Conservation (phyloP, 768 basidiomycete species). For the Pulveroboletus sp. region DNA sequence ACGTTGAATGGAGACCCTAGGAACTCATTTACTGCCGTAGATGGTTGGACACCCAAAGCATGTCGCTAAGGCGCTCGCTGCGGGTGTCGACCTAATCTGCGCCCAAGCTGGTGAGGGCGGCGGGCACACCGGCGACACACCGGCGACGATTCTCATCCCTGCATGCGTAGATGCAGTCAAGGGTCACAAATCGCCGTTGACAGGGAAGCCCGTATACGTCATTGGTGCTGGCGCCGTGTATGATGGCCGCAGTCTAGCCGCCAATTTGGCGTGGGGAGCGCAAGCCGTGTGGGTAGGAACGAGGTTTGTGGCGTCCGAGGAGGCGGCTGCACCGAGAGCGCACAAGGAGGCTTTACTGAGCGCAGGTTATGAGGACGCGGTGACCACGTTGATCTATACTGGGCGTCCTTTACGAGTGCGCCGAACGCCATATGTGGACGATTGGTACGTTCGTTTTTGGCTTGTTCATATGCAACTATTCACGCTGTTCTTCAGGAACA, state of each 20-base stretch:
- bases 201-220: slow-evolving; percentile 79
- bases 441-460: slow-evolving; percentile 52
- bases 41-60: slow-evolving; percentile 97
- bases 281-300: slow-evolving; percentile 88
- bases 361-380: slow-evolving; percentile 72
- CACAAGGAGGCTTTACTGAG: slow-evolving; percentile 77
- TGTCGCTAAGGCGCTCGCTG: slow-evolving; percentile 72
- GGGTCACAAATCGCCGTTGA: slow-evolving; percentile 73
- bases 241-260: slow-evolving; percentile 83
- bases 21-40: slow-evolving; percentile 20
- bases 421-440: slow-evolving; percentile 78
- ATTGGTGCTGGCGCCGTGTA: slow-evolving; percentile 90
- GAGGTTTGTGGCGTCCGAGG: slow-evolving; percentile 77
- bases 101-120: slow-evolving; percentile 93
- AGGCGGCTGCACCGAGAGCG: slow-evolving; percentile 76
- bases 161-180: slow-evolving; percentile 83
- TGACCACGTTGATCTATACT: slow-evolving; percentile 84
- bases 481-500: slow-evolving; percentile 47
- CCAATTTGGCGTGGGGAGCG: slow-evolving; percentile 86
- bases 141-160: slow-evolving; percentile 84
- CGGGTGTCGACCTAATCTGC: slow-evolving; percentile 89
- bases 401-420: slow-evolving; percentile 85
- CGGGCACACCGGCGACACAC: slow-evolving; percentile 80
- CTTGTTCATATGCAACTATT: not conserved
- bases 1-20: not conserved